Conservation (phyloP, 768 basidiomycete species). For the Collybia sordida region DNA sequence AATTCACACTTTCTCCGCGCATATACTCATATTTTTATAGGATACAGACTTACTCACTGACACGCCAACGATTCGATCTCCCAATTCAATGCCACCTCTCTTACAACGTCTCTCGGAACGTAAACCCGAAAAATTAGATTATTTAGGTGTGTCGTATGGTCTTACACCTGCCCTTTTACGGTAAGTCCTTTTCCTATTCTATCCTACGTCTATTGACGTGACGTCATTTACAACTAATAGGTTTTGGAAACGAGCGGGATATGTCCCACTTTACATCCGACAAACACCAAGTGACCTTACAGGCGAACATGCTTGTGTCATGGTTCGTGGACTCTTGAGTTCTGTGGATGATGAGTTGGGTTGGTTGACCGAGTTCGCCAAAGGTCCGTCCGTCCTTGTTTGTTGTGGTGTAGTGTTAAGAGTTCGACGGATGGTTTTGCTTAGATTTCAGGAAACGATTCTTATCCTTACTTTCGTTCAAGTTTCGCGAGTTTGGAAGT, state of each 20-base stretch:
- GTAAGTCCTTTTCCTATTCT: slow-evolving; percentile 30
- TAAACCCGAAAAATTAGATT: slow-evolving; percentile 88
- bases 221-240: slow-evolving; percentile 27
- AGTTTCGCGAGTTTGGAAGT: slow-evolving; percentile 91
- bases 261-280: slow-evolving; percentile 87
- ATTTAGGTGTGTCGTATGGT: slow-evolving; percentile 95
- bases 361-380: slow-evolving; percentile 89
- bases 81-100: slow-evolving; percentile 85
- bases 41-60: slow-evolving; percentile 69
- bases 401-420: background rate
- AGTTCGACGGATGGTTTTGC: background rate
- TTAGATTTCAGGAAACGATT: slow-evolving; percentile 92
- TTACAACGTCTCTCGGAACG: slow-evolving; percentile 88
- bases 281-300: slow-evolving; percentile 95
- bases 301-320: slow-evolving; percentile 94
- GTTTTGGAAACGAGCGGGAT: slow-evolving; percentile 96
- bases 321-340: slow-evolving; percentile 84
- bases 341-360: slow-evolving; percentile 60
- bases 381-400: slow-evolving; percentile 46
- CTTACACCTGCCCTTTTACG: slow-evolving; percentile 82
- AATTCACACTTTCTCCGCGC: background rate
- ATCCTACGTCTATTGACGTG: background rate
- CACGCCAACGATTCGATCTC: slow-evolving; percentile 67
- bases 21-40: slow-evolving; percentile 16
- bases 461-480: slow-evolving; percentile 85